phyloP scores from a whole-genome alignment of 345 rosid species.

The Balakata baccata region DNA sequence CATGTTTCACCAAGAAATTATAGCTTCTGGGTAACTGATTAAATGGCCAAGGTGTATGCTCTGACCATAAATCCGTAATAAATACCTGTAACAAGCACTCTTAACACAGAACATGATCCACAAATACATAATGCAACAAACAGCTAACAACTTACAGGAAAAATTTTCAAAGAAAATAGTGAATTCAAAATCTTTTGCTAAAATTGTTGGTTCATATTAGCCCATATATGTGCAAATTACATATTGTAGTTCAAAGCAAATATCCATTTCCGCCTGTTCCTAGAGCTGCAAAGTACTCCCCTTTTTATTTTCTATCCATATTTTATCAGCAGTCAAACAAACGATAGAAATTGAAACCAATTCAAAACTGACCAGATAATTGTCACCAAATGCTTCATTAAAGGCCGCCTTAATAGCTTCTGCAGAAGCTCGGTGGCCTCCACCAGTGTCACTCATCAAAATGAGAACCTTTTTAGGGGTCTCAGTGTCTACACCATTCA shows the following conservation, averaged over 20 bases:
- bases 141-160: conserved; percentile 5
- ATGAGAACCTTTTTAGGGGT: conserved; percentile 76
- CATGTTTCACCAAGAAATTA: conserved; percentile 92
- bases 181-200: conserved; percentile 8
- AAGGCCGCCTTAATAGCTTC: conserved; percentile 94
- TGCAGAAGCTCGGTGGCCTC: conserved; percentile 98
- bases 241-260: background rate
- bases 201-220: too few relatives aligned
- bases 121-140: conserved; percentile 12
- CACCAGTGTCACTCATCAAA: conserved; percentile 99
- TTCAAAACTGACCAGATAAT: conserved; percentile 70
- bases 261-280: background rate
- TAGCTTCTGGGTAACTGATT: conserved; percentile 96
- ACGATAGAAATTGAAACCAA: background rate
- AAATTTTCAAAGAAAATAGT: background rate
- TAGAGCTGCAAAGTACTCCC: background rate
- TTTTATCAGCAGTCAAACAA: conserved; percentile 15
- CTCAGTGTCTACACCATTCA: conserved; percentile 48
- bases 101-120: conserved; percentile 24
- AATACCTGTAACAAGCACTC: conserved; percentile 73
- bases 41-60: conserved; percentile 99
- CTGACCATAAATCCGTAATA: conserved; percentile 95
- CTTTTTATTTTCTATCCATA: background rate
- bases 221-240: background rate
- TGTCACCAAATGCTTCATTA: conserved; percentile 75